phyloP scores from a whole-genome alignment of 306 rosid genomes.

The Crotalaria pallida region DNA sequence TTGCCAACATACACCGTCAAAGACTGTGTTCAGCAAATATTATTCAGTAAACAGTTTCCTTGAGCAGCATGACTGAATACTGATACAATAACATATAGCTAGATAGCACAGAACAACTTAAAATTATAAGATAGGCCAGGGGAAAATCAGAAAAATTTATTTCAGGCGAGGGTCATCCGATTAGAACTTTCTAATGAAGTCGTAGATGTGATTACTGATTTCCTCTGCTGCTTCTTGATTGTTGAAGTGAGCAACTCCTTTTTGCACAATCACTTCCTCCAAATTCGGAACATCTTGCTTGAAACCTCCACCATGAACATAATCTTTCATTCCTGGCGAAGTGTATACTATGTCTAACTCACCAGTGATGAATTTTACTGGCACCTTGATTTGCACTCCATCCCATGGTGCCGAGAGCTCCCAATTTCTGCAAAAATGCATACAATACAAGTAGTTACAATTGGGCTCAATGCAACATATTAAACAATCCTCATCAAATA shows the following conservation, averaged over 20 bases:
- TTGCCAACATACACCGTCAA: no score
- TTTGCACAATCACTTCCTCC: no score
- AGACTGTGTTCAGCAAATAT: no score
- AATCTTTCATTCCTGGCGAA: neutral
- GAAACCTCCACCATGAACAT: slow-evolving; percentile 21
- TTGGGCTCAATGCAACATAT: neutral
- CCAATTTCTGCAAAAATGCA: no score
- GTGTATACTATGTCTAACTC: slow-evolving; percentile 22
- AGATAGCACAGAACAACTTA: no score
- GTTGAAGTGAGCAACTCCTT: slow-evolving; percentile 23
- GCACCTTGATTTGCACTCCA: no score
- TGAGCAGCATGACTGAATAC: no score
- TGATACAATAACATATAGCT: no score
- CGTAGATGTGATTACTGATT: neutral
- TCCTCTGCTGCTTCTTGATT: slow-evolving; percentile 17
- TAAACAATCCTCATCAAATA: neutral
- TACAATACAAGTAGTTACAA: neutral
- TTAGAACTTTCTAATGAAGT: slow-evolving; percentile 21
- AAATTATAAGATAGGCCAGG: no score
- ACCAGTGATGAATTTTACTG: slow-evolving; percentile 12
- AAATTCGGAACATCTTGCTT: slow-evolving; percentile 36
- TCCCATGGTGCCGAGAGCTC: no score
- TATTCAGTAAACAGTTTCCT: no score
- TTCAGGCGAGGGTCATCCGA: neutral
- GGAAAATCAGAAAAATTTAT: no score